Conservation (phyloP, 2,329 filamentous ascomycete species). For the Bipolaris gigantea region DNA sequence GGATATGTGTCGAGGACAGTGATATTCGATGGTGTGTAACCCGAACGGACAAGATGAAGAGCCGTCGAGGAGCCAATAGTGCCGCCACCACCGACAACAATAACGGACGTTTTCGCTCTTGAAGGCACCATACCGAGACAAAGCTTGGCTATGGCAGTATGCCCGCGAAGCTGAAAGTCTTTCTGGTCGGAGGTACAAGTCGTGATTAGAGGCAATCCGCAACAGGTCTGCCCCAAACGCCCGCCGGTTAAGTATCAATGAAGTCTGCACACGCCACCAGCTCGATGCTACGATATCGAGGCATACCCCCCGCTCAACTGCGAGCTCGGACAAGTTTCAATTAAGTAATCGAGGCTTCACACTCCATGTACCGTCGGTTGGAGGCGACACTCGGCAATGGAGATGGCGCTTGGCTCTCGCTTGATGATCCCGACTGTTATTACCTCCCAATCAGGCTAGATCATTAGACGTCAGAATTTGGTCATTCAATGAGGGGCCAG, state of each 20-base stretch:
- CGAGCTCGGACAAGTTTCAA: constrained; percentile 3
- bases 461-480: constrained; percentile 1
- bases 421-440: constrained; percentile 13
- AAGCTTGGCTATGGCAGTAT: not conserved
- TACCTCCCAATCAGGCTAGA: constrained; percentile 4
- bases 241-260: constrained; percentile 15
- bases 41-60: constrained; percentile 54
- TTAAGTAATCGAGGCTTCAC: constrained; percentile 10
- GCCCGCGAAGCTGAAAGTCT: not conserved
- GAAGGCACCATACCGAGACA: constrained; percentile 19
- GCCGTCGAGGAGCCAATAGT: constrained; percentile 58
- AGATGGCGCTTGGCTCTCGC: constrained; percentile 6
- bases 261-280: constrained; percentile 21
- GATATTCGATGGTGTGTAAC: constrained; percentile 51
- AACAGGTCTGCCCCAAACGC: constrained; percentile 3
- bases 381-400: not conserved
- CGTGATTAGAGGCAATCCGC: constrained; percentile 10
- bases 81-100: constrained; percentile 55
- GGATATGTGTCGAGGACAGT: constrained; percentile 53
- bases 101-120: constrained; percentile 27
- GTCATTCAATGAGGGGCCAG: constrained; percentile 1
- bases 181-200: constrained; percentile 1
- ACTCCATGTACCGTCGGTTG: constrained; percentile 5
- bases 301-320: constrained; percentile 8
- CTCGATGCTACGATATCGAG: constrained; percentile 10